phyloP scores from a whole-genome alignment of 192 early-diverging fungal genomes.

The Entomortierella parvispora region DNA sequence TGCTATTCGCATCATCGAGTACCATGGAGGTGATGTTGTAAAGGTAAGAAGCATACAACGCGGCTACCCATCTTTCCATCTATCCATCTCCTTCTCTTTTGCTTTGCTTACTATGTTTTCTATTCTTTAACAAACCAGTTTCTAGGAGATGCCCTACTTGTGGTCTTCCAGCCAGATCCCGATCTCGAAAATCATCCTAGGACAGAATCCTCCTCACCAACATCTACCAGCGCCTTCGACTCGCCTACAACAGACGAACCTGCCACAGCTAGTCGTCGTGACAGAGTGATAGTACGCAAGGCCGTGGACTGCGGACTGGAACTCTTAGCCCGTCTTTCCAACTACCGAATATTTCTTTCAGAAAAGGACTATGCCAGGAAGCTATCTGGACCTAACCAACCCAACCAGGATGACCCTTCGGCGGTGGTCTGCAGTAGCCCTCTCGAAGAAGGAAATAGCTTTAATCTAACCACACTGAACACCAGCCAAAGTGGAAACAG shows the following conservation, averaged over 20 bases:
- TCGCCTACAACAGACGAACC: slow-evolving; percentile 7
- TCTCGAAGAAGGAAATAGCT: slow-evolving; percentile 15
- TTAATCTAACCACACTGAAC: slow-evolving; percentile 7
- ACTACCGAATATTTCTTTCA: slow-evolving; percentile 60
- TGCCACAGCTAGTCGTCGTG: slow-evolving; percentile 15
- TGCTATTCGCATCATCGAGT: slow-evolving; percentile 62
- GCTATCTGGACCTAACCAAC: no score
- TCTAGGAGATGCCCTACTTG: slow-evolving; percentile 57
- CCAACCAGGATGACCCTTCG: not conserved
- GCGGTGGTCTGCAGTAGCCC: not conserved
- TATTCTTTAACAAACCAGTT: slow-evolving; percentile 27
- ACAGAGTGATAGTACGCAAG: slow-evolving; percentile 40
- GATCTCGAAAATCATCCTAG: not conserved
- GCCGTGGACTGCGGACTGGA: slow-evolving; percentile 61
- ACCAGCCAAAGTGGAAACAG: slow-evolving; percentile 31
- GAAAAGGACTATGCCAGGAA: slow-evolving; percentile 55
- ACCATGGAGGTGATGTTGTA: slow-evolving; percentile 63
- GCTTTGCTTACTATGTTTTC: no score
- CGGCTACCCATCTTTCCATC: no score
- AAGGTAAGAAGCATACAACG: slow-evolving; percentile 45
- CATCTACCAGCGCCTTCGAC: not conserved
- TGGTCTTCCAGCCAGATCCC: slow-evolving; percentile 52
- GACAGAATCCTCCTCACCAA: slow-evolving; percentile 3
- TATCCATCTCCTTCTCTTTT: no score
- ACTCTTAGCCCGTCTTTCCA: slow-evolving; percentile 53